Evolutionary conservation across 1,284 basidiomycete species (phyloP).

Genomic region (Boletellus deceptivus): DNA sequence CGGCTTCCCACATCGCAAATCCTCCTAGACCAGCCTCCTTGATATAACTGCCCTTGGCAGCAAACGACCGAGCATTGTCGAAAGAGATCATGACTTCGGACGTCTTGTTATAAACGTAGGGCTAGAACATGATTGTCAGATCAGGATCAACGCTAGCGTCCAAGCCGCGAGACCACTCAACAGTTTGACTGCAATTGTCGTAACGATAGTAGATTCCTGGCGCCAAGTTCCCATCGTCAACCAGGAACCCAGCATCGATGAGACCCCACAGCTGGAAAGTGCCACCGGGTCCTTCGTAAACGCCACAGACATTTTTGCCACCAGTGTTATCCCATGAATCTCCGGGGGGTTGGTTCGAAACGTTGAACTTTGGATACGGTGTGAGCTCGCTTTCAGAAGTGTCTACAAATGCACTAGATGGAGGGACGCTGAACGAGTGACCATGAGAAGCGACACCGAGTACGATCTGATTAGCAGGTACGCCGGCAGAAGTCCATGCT

Average conservation of each 20-base stretch:
- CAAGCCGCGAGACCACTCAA: constrained; percentile 27
- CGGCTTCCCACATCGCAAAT: constrained; percentile 59
- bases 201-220: constrained; percentile 41
- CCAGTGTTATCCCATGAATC: constrained; percentile 41
- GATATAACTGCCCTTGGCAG: constrained; percentile 57
- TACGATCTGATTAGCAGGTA: constrained; percentile 61
- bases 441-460: constrained; percentile 65
- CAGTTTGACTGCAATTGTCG: constrained; percentile 49
- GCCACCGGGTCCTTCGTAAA: constrained; percentile 34
- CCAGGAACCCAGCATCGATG: constrained; percentile 41
- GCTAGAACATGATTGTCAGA: constrained; percentile 29
- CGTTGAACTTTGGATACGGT: constrained; percentile 41
- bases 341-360: constrained; percentile 38
- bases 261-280: constrained; percentile 44
- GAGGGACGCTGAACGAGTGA: constrained; percentile 41
- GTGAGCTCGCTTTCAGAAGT: constrained; percentile 26
- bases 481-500: constrained; percentile 61
- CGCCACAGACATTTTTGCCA: constrained; percentile 40
- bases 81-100: constrained; percentile 38
- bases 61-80: constrained; percentile 45
- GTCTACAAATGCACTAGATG: constrained; percentile 29
- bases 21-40: constrained; percentile 44
- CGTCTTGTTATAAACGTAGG: constrained; percentile 45
- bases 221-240: constrained; percentile 35
- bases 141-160: neutral